phyloP scores from a whole-genome alignment of 768 basidiomycete species.

The Grammothele lineata region DNA sequence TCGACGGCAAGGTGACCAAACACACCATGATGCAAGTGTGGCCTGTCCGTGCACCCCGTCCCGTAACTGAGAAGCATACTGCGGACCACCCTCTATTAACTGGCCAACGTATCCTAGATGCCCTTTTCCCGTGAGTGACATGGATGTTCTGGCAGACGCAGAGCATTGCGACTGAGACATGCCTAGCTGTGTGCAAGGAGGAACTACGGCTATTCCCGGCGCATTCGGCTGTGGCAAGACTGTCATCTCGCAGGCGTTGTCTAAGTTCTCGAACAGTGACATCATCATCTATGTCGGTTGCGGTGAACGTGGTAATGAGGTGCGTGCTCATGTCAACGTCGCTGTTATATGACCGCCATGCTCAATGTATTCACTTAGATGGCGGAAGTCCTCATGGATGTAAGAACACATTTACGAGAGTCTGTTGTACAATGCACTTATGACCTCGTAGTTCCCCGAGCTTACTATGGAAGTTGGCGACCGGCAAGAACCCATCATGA shows the following conservation, averaged over 20 bases:
- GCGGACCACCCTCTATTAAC: constrained; percentile 91
- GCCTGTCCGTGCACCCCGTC: constrained; percentile 97
- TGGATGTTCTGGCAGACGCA: constrained; percentile 11
- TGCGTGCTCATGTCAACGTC: too few species aligned
- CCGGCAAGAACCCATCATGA: constrained; percentile 99
- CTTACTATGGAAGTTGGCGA: constrained; percentile 88
- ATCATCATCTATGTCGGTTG: constrained; percentile 99
- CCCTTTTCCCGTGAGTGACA: constrained; percentile 85
- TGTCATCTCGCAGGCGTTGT: constrained; percentile 96
- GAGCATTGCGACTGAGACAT: neutral
- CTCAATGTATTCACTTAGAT: too few species aligned
- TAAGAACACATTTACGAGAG: constrained; percentile 26
- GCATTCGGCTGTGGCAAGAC: constrained; percentile 99
- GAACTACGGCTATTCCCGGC: constrained; percentile 96
- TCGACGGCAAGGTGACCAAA: constrained; percentile 89
- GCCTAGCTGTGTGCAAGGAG: constrained; percentile 87
- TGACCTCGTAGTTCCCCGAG: constrained; percentile 65
- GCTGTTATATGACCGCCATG: too few species aligned
- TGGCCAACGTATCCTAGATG: constrained; percentile 95
- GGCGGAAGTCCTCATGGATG: constrained; percentile 99
- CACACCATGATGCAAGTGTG: constrained; percentile 98
- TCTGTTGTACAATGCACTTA: neutral
- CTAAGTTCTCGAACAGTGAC: constrained; percentile 98
- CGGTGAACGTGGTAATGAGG: constrained; percentile 98
- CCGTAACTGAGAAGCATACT: constrained; percentile 91